phyloP scores from a whole-genome alignment of 257 asterid species.

The Lycium ferocissimum region DNA sequence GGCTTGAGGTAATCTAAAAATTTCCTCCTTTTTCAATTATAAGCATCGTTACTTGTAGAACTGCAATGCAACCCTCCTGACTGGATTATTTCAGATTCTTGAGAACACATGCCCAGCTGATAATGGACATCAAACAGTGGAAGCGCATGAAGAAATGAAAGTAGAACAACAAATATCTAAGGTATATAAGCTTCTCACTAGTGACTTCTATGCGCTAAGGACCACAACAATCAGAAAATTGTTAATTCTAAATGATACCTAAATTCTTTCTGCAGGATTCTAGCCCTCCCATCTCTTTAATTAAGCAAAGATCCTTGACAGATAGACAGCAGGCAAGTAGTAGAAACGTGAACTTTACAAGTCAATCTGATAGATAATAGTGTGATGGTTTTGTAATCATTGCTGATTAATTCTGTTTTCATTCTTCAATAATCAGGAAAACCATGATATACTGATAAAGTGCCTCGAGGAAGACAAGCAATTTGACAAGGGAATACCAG shows the following conservation, averaged over 20 bases:
- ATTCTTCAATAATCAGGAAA: constrained; percentile 61
- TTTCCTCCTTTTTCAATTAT: background rate
- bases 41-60: constrained; percentile 31
- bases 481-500: constrained; percentile 74
- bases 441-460: constrained; percentile 78
- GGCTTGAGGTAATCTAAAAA: constrained; percentile 52
- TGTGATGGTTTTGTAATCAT: background rate
- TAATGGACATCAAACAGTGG: constrained; percentile 47
- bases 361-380: background rate
- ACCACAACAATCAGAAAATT: constrained; percentile 22
- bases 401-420: background rate
- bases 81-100: constrained; percentile 47
- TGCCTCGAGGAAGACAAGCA: constrained; percentile 81
- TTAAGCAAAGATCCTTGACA: constrained; percentile 85
- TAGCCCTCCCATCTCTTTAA: constrained; percentile 52
- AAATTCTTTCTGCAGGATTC: constrained; percentile 57
- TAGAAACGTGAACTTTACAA: constrained; percentile 34
- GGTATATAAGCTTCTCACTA: constrained; percentile 49
- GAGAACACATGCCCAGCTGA: constrained; percentile 55
- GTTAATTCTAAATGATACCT: constrained; percentile 28
- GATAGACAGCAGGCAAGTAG: constrained; percentile 82
- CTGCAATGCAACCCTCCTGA: constrained; percentile 26
- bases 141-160: constrained; percentile 47
- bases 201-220: constrained; percentile 24
- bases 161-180: constrained; percentile 52